These are phyloP conservation scores for Fraxinus pennsylvanica DNA, from an alignment of 257 asterid genomes.

Conservation along the genomic window DNA sequence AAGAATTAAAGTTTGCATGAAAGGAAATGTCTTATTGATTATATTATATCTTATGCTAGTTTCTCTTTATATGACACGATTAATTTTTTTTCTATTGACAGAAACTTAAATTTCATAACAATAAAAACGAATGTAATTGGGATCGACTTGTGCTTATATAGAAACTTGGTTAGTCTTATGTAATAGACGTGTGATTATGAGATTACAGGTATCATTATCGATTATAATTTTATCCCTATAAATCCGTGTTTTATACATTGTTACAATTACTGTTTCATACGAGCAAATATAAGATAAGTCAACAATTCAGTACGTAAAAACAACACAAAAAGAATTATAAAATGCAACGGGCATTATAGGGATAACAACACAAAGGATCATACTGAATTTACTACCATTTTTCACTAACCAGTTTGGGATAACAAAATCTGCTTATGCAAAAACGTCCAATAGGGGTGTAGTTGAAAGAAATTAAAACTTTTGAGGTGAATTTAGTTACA, in stretches of 20 bases:
- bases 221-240: too few relatives aligned
- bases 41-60: neutral
- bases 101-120: conserved; percentile 15
- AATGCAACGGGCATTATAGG: too few relatives aligned
- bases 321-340: too few relatives aligned
- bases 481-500: neutral
- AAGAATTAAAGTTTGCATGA: too few relatives aligned
- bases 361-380: neutral
- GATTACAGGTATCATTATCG: too few relatives aligned
- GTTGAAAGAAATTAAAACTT: neutral
- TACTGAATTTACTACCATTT: neutral
- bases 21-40: neutral
- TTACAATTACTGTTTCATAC: too few relatives aligned
- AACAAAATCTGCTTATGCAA: too few relatives aligned
- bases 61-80: neutral
- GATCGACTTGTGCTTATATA: neutral
- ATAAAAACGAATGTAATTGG: neutral
- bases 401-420: neutral
- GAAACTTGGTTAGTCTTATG: neutral
- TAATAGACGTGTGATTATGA: too few relatives aligned
- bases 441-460: neutral
- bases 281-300: too few relatives aligned
- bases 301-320: too few relatives aligned
- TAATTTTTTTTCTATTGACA: neutral
- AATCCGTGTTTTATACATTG: too few relatives aligned